Evolutionary conservation across 768 basidiomycete genomes (phyloP), one percentile per base, ranked within the genome.

Genomic region (Leccinum imitatum): DNA sequence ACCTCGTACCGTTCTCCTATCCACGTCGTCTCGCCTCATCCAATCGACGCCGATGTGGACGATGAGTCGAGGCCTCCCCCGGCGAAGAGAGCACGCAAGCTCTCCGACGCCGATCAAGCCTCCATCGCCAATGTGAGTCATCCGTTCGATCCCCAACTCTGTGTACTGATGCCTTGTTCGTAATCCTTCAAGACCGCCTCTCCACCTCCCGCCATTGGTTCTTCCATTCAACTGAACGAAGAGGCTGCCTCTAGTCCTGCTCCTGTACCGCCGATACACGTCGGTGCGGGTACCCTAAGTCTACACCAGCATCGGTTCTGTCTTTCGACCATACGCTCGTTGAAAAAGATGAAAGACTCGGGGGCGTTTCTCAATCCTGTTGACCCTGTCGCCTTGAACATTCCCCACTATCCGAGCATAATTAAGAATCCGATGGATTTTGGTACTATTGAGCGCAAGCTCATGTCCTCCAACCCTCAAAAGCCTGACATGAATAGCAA

Each of bases 351-450:
- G 70, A 93, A 92, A 72, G 93, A 96, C 56, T 85, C 93, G 0
- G 69, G 72, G 2, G 87, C 94, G 1, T 99, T 99, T 77, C 75
- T 89, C 55, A 80, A 80, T 53, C 95, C 97, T 19, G 97, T 99
- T 58, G 97, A 99, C 73, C 82, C 87, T 21, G 82, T 95, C 65
- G 89, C 85, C 8, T 78, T 93, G 65, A 86, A 85, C 61, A 85
- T 93, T 61, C 96, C 94, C 9, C 93, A 96, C 72, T 99, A 99
- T 68, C 84, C 84, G 37, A 81, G 81, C 50, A 86, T 98, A 70
- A 85, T 99, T 76, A 91, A 87, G 69, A 84, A 82, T 27, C 97
- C 97, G 0, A 98, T 98, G 93, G 97, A 98, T 72, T 82, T 99
- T 50, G 82, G 86, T 3, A 97, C 96, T 48, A 85, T 98, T 59